Percentiles rank a stretch among this genome's conserved stretches.
These are phyloP conservation scores for Eruca vesicaria DNA, from an alignment of 441 rosid species.

Conservation along the genomic window DNA sequence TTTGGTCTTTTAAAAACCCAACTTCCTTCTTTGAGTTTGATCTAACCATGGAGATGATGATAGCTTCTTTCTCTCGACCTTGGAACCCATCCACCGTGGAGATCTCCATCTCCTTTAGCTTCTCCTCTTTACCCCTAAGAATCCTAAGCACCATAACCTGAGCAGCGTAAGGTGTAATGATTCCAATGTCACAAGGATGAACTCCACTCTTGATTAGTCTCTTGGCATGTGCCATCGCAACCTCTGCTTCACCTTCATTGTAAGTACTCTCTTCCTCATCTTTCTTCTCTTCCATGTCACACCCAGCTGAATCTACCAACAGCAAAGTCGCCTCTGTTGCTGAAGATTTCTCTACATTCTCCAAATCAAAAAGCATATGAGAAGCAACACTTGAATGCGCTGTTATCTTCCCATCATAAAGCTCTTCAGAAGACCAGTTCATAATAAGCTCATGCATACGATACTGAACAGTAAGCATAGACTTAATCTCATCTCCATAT, in stretches of 20 bases:
- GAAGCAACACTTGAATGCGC: slow-evolving; percentile 92
- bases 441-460: slow-evolving; percentile 98
- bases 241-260: slow-evolving; percentile 97
- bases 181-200: slow-evolving; percentile 78
- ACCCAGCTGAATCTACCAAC: slow-evolving; percentile 88
- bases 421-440: slow-evolving; percentile 97
- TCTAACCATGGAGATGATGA: slow-evolving; percentile 95
- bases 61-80: slow-evolving; percentile 96
- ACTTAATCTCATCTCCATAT: slow-evolving; percentile 76
- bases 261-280: slow-evolving; percentile 96
- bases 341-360: slow-evolving; percentile 58
- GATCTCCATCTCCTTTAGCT: slow-evolving; percentile 78
- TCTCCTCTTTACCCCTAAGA: slow-evolving; percentile 66
- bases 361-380: slow-evolving; percentile 85
- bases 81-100: slow-evolving; percentile 98
- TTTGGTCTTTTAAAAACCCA: slow-evolving; percentile 79
- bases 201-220: slow-evolving; percentile 78
- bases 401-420: slow-evolving; percentile 69
- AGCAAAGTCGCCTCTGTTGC: slow-evolving; percentile 85
- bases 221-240: slow-evolving; percentile 90
- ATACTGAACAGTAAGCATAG: slow-evolving; percentile 95
- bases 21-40: slow-evolving; percentile 94
- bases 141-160: slow-evolving; percentile 84
- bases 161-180: slow-evolving; percentile 95
- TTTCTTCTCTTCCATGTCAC: slow-evolving; percentile 99